A percentile compares a stretch with the other conserved stretches of the same genome.
These are phyloP conservation scores for Alternaria sp. DNA, from an alignment of 2,329 filamentous ascomycete genomes.

Conservation along the genomic window DNA sequence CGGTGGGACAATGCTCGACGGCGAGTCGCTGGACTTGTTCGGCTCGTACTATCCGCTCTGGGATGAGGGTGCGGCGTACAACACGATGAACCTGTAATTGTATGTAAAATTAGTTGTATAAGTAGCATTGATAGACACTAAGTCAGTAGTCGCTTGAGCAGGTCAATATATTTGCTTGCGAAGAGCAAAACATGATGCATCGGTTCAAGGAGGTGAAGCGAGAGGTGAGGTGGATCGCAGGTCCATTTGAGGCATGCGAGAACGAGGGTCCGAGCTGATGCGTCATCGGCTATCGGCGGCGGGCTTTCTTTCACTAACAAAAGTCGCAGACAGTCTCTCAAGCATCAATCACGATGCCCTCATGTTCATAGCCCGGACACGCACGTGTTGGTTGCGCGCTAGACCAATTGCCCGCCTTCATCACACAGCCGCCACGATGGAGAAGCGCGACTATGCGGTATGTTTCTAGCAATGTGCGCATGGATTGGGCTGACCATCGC, in stretches of 20 bases:
- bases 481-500: constrained; percentile 31
- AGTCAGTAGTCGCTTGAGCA: background rate
- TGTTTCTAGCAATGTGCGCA: constrained; percentile 12
- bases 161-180: background rate
- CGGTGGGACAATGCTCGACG: background rate
- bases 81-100: background rate
- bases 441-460: constrained; percentile 49
- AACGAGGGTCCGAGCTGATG: constrained; percentile 9
- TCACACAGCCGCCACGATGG: constrained; percentile 36
- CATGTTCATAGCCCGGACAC: constrained; percentile 42
- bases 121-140: background rate
- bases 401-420: constrained; percentile 22
- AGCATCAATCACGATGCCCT: constrained; percentile 35
- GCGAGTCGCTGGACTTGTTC: background rate
- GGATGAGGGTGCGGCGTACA: background rate
- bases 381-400: constrained; percentile 25
- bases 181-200: background rate
- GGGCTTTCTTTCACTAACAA: constrained; percentile 17
- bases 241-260: background rate
- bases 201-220: background rate
- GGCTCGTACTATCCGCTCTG: background rate
- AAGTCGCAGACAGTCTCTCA: constrained; percentile 14
- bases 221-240: background rate
- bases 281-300: constrained; percentile 40
- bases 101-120: background rate